A percentile compares a stretch with the other conserved stretches of the same genome.
These are phyloP conservation scores for Entomortierella parvispora DNA, from an alignment of 192 early-diverging fungal genomes.

Conservation along the genomic window DNA sequence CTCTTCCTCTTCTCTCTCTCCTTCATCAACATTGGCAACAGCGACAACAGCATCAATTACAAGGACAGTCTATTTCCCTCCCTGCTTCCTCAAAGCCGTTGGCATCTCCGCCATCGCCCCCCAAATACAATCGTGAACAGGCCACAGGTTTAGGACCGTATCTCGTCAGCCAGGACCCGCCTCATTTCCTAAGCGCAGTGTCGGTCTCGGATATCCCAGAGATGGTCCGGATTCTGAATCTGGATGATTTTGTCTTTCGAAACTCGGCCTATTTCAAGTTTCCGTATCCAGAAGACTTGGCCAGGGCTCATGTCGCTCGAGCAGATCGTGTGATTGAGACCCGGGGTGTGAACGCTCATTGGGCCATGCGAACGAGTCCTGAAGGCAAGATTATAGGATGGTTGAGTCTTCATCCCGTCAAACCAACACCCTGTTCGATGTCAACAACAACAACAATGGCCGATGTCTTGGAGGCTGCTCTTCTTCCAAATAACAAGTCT, in stretches of 20 bases:
- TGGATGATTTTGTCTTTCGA: not conserved
- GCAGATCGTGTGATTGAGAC: not conserved
- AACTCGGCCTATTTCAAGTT: not conserved
- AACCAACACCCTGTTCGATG: too few relatives aligned
- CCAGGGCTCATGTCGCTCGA: not conserved
- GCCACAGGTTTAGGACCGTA: not conserved
- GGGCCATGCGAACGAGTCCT: not conserved
- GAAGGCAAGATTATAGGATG: not conserved
- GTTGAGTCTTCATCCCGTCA: not conserved
- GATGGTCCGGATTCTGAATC: slow-evolving; percentile 2
- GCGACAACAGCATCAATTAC: too few relatives aligned
- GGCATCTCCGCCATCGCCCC: too few relatives aligned
- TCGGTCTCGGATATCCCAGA: not conserved
- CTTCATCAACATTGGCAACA: too few relatives aligned
- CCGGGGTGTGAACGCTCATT: not conserved
- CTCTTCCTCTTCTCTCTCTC: too few relatives aligned
- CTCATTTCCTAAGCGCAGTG: not conserved
- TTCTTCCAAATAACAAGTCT: too few relatives aligned
- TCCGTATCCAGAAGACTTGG: not conserved
- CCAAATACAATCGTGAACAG: not conserved
- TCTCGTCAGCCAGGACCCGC: not conserved
- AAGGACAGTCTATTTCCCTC: too few relatives aligned
- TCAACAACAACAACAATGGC: too few relatives aligned
- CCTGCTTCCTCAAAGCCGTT: too few relatives aligned
- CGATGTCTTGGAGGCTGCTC: too few relatives aligned